Conservation (phyloP, 192 early-diverging fungal genomes). For the Backusella luteola region DNA sequence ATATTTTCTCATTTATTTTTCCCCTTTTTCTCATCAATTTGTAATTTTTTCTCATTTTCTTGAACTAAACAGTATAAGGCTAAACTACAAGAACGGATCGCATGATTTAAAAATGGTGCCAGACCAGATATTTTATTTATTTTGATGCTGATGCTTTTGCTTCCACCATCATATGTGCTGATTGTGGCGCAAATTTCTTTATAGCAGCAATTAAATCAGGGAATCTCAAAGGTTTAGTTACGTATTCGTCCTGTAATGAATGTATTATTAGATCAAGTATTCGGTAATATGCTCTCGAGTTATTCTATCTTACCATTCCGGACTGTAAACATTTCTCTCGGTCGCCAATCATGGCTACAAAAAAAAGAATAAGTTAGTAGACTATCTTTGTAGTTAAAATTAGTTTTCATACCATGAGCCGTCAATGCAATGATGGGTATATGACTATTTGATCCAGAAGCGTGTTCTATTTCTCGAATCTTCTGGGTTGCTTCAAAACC, state of each 20-base stretch:
- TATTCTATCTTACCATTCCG: constrained; percentile 66
- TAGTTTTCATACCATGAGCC: constrained; percentile 76
- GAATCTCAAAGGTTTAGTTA: constrained; percentile 64
- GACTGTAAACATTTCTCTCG: constrained; percentile 79
- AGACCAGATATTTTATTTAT: background rate
- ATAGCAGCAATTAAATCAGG: constrained; percentile 67
- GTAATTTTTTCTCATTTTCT: too few species aligned
- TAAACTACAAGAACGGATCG: too few species aligned
- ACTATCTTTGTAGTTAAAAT: background rate
- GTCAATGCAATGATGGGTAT: constrained; percentile 85
- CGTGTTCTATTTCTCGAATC: constrained; percentile 70
- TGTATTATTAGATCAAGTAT: constrained; percentile 13
- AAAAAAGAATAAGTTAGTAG: background rate
- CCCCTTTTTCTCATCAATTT: too few species aligned
- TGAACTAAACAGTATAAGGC: too few species aligned
- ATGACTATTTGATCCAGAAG: constrained; percentile 38
- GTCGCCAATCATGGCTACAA: constrained; percentile 55
- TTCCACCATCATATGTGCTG: constrained; percentile 25
- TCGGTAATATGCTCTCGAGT: constrained; percentile 16
- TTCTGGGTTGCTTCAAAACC: constrained; percentile 81
- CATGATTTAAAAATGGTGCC: background rate
- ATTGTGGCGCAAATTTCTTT: constrained; percentile 63
- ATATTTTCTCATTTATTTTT: too few species aligned
- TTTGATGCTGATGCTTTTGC: background rate
- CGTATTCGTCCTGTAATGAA: constrained; percentile 49